Evolutionary conservation across 108 stramenopile species (phyloP).

Genomic region (Fistulifera pelliculosa): DNA sequence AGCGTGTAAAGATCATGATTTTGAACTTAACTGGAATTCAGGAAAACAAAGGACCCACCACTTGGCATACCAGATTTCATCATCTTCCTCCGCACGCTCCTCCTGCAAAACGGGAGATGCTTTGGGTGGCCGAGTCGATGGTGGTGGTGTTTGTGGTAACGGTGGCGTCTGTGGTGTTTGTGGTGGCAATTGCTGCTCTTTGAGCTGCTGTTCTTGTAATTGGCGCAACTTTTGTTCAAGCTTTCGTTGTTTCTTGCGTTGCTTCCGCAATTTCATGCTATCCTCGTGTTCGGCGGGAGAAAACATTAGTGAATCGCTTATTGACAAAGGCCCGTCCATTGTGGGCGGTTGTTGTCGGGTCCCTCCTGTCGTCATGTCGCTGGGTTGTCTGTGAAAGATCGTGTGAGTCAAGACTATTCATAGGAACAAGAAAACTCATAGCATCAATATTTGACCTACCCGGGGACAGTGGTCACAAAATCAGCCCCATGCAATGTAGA

Average conservation of each 20-base stretch:
- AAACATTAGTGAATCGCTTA: neutral
- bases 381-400: neutral
- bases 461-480: neutral
- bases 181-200: neutral
- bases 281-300: constrained; percentile 7
- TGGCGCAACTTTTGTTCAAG: neutral
- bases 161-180: constrained; percentile 1
- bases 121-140: constrained; percentile 13
- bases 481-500: constrained; percentile 1
- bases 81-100: constrained; percentile 11
- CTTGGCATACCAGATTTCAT: constrained; percentile 25
- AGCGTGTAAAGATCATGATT: constrained; percentile 30
- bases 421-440: neutral
- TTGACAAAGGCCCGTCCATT: constrained; percentile 1
- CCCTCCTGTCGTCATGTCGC: neutral
- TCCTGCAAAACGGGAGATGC: constrained; percentile 13
- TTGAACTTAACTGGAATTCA: constrained; percentile 12
- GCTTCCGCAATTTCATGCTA: constrained; percentile 1
- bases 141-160: constrained; percentile 12
- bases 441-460: neutral
- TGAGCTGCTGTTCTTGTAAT: constrained; percentile 1
- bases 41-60: constrained; percentile 42
- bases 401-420: neutral
- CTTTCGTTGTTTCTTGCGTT: constrained; percentile 2
- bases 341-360: neutral